Base-by-base conservation (phyloP, 2,329 filamentous ascomycete species). In the Cercospora zeina region DNA sequence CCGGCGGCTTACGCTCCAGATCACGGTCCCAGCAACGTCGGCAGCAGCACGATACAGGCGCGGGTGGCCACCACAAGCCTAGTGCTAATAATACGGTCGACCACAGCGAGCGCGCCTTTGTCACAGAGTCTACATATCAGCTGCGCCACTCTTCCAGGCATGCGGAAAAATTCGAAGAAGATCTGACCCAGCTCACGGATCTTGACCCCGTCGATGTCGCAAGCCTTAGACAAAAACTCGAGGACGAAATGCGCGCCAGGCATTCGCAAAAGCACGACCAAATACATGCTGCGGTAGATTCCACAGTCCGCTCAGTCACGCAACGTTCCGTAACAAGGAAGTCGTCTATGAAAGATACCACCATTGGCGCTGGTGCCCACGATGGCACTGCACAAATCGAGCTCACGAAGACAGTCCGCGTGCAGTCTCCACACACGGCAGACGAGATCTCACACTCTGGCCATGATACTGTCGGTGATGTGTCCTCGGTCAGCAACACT, bases 101-200 rank as follows among this genome's bases (percentile, higher is more conserved):
- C n/a, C 47, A 51, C 27, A 51, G 47, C 47, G 30, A 33, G 47
- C 24, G 30, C 24, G 47, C 13, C 13, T 33, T 30, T 31, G 24
- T 13, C 24, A 31, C 47, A 13, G 47, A 31, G 24, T 30, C 24
- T 4, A 31, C 24, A 33, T 14, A 54, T 19, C 67, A 64, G 45
- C 64, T 65, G n/a, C 54, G 51, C 58, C 42, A 24, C 11, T 57
- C 65, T 27, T 54, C 61, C 21, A 64, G 42, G 21, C 27, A 49
- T 33, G 54, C 51, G 14, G 36, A 55, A 49, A 56, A 37, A 16
- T 62, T 61, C 21, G 61, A 59, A 30, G 56, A 65, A 30, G 78
- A 83, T 58, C 66, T 84, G 51, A 86, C 84, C 1, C 75, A 83
- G 62, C 69, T 87, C 54, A 86, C 82, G 72, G 79, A 81, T 62